Percentiles rank a stretch among this genome's conserved stretches.
These are phyloP conservation scores for Xylariaceae sp. DNA, from an alignment of 2,329 filamentous ascomycete species.

Conservation along the genomic window DNA sequence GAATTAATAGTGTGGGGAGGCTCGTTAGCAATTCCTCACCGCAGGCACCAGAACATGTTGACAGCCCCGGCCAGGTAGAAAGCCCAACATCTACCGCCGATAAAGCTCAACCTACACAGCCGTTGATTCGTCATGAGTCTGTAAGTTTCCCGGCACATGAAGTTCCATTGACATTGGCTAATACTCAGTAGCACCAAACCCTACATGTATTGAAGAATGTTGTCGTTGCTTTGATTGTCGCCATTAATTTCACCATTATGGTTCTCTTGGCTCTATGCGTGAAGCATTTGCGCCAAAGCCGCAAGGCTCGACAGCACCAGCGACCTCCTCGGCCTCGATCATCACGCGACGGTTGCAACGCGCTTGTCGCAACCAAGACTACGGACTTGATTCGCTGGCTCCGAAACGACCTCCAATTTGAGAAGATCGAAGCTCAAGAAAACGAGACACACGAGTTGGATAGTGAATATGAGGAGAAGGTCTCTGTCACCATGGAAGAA, in stretches of 20 bases:
- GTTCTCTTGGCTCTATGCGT: slow-evolving; percentile 13
- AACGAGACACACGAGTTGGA: slow-evolving; percentile 32
- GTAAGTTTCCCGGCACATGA: slow-evolving; percentile 5
- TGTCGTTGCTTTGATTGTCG: slow-evolving; percentile 4
- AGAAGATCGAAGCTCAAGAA: slow-evolving; percentile 31
- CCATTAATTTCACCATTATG: slow-evolving; percentile 7
- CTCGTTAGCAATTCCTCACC: background rate
- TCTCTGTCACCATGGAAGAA: slow-evolving; percentile 41
- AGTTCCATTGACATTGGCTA: slow-evolving; percentile 10
- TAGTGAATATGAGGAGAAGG: slow-evolving; percentile 27
- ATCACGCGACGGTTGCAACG: slow-evolving; percentile 23
- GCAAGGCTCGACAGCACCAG: slow-evolving; percentile 12
- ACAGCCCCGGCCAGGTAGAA: background rate
- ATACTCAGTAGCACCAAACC: slow-evolving; percentile 6
- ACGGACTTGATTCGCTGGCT: slow-evolving; percentile 31
- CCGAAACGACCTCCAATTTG: slow-evolving; percentile 16
- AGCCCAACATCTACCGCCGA: background rate
- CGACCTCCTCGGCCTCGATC: slow-evolving; percentile 7
- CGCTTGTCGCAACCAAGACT: slow-evolving; percentile 24
- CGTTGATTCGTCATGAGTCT: slow-evolving; percentile 3
- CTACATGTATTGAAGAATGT: slow-evolving; percentile 5
- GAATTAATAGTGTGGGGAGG: background rate
- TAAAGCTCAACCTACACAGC: background rate
- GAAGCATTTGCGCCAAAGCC: slow-evolving; percentile 13
- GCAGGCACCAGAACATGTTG: background rate